phyloP scores from a whole-genome alignment of 352 stramenopile species.

The Pythium phragmitis region DNA sequence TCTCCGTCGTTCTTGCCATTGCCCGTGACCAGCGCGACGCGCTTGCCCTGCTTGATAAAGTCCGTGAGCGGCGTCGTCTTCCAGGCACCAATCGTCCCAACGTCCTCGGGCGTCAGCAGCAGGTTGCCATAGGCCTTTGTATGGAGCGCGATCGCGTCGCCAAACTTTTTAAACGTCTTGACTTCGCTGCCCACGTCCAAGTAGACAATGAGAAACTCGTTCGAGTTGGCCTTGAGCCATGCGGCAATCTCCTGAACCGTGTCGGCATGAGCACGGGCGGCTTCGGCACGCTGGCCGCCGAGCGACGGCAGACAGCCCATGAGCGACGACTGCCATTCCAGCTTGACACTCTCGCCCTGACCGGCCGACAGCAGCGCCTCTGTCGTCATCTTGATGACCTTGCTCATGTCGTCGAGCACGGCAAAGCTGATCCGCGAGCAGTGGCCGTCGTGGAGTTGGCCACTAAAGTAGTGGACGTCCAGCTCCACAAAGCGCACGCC shows the following conservation, averaged over 20 bases:
- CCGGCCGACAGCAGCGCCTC: conserved; percentile 36
- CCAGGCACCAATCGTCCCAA: conserved; percentile 41
- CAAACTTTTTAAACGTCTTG: conserved; percentile 36
- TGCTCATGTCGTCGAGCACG: conserved; percentile 52
- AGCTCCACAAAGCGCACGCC: conserved; percentile 78
- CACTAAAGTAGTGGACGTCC: conserved; percentile 79
- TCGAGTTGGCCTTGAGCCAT: conserved; percentile 52
- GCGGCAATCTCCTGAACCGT: conserved; percentile 54
- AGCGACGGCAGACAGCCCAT: conserved; percentile 80
- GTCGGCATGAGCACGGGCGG: conserved; percentile 49
- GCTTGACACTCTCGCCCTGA: conserved; percentile 24
- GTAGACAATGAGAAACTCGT: conserved; percentile 57
- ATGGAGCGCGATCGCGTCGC: conserved; percentile 52
- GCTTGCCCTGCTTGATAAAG: conserved; percentile 48
- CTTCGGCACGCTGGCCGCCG: conserved; percentile 71
- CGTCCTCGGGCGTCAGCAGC: conserved; percentile 47
- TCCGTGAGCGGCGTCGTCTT: conserved; percentile 47
- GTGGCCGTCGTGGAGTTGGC: conserved; percentile 66
- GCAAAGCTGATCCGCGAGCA: conserved; percentile 61
- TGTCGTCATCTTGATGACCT: conserved; percentile 36
- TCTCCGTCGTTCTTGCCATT: conserved; percentile 35
- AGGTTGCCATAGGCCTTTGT: conserved; percentile 45
- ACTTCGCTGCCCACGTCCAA: conserved; percentile 54
- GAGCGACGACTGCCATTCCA: conserved; percentile 58
- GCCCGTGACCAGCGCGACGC: conserved; percentile 47